Evolutionary conservation across 2,329 filamentous ascomycete genomes (phyloP).

Genomic region (Fusarium dlaminii): DNA sequence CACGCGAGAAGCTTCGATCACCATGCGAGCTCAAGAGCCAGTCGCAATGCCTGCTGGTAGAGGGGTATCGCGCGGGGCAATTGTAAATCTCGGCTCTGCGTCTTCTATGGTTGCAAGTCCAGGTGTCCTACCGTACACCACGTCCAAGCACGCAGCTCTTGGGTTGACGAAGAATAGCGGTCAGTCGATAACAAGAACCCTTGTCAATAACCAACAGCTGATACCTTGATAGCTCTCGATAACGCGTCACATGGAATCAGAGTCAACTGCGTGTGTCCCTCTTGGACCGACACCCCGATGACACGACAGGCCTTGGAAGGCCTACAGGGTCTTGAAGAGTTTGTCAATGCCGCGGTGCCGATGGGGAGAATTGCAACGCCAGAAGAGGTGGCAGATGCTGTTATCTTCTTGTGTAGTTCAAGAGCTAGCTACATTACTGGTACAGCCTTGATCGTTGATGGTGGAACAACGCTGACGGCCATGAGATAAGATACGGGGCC

Average conservation of each 20-base stretch:
- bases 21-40: not conserved
- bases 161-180: not conserved
- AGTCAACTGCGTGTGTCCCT: not conserved
- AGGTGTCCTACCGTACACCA: not conserved
- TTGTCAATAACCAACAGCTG: accelerated
- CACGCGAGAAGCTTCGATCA: not conserved
- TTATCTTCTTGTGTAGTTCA: not conserved
- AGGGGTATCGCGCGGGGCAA: not conserved
- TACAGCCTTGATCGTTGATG: not conserved
- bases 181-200: not conserved
- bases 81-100: not conserved
- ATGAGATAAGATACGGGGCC: not conserved
- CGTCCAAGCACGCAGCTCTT: not conserved
- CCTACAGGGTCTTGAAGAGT: not conserved
- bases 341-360: not conserved
- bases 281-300: not conserved
- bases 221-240: not conserved
- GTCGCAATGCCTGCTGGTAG: not conserved
- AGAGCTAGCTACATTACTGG: not conserved
- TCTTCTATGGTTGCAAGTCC: not conserved
- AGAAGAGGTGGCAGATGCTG: not conserved
- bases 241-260: not conserved
- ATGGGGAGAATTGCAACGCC: not conserved
- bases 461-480: not conserved
- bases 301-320: not conserved